phyloP scores from a whole-genome alignment of 2,329 filamentous ascomycete species.

The Epichloe hybrida region DNA sequence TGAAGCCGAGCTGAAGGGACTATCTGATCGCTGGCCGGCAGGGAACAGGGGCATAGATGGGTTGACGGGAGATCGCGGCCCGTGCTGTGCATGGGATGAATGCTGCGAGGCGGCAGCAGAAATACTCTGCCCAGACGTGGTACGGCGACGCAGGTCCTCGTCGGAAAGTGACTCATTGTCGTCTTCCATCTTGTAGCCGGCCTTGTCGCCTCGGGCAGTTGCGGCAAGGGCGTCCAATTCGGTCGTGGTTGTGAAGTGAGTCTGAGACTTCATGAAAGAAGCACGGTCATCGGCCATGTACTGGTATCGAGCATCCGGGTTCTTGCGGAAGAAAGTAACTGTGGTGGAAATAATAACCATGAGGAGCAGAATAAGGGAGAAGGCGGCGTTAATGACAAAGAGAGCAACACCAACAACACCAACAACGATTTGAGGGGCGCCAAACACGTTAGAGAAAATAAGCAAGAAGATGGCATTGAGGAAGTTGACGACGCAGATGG shows the following conservation, averaged over 20 bases:
- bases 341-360: conserved; percentile 53
- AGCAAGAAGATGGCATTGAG: conserved; percentile 80
- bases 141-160: conserved; percentile 23
- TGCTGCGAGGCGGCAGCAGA: conserved; percentile 16
- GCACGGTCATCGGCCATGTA: conserved; percentile 93
- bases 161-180: conserved; percentile 28
- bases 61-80: conserved; percentile 23
- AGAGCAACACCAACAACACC: conserved; percentile 83
- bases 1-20: conserved; percentile 21
- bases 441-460: conserved; percentile 78
- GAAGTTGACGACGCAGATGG: conserved; percentile 82
- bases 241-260: conserved; percentile 60
- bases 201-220: conserved; percentile 75
- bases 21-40: conserved; percentile 21
- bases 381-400: conserved; percentile 76
- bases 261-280: conserved; percentile 95
- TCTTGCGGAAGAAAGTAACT: conserved; percentile 74
- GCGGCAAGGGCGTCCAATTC: conserved; percentile 83
- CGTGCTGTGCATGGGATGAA: conserved; percentile 14
- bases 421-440: conserved; percentile 67
- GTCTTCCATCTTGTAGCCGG: conserved; percentile 30
- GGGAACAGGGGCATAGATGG: conserved; percentile 31
- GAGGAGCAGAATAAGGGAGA: conserved; percentile 68
- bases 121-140: conserved; percentile 15
- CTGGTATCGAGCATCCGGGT: conserved; percentile 88